Percentiles rank a stretch among this genome's conserved stretches.
Conservation (phyloP, 345 rosid genomes). For the Euclidium syriacum region DNA sequence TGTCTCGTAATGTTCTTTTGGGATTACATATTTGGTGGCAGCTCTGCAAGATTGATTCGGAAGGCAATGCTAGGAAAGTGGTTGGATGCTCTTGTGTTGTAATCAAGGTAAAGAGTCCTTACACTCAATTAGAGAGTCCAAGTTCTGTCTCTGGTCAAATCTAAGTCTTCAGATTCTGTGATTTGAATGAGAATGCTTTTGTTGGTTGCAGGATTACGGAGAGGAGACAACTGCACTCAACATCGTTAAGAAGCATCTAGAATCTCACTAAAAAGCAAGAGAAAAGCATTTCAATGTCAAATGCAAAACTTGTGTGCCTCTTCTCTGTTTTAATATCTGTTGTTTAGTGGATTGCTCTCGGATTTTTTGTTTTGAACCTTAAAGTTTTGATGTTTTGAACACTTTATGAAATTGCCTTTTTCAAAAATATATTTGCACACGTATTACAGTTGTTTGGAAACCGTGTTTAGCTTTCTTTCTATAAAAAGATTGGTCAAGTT, state of each 20-base stretch:
- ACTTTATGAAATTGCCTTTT: not conserved
- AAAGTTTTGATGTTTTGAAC: not conserved
- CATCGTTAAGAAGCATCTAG: slow-evolving; percentile 18
- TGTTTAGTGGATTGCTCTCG: not conserved
- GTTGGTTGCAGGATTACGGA: slow-evolving; percentile 42
- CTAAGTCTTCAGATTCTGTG: not conserved
- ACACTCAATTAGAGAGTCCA: not conserved
- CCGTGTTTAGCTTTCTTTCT: not conserved
- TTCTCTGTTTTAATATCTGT: not conserved
- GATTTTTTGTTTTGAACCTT: not conserved
- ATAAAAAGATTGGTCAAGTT: not conserved
- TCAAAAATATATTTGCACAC: not conserved
- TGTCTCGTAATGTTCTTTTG: not conserved
- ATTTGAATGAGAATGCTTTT: not conserved
- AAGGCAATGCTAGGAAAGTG: slow-evolving; percentile 78
- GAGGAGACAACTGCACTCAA: slow-evolving; percentile 22
- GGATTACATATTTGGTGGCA: slow-evolving; percentile 19
- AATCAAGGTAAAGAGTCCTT: slow-evolving; percentile 45
- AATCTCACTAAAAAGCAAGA: slow-evolving; percentile 15
- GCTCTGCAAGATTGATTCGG: slow-evolving; percentile 78
- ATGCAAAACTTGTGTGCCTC: not conserved
- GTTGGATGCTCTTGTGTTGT: slow-evolving; percentile 80
- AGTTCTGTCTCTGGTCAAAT: not conserved
- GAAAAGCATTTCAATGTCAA: not conserved
- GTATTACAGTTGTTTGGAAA: not conserved